These are phyloP conservation scores for Rubia tinctorum DNA, from an alignment of 305 asterid species.

Conservation along the genomic window DNA sequence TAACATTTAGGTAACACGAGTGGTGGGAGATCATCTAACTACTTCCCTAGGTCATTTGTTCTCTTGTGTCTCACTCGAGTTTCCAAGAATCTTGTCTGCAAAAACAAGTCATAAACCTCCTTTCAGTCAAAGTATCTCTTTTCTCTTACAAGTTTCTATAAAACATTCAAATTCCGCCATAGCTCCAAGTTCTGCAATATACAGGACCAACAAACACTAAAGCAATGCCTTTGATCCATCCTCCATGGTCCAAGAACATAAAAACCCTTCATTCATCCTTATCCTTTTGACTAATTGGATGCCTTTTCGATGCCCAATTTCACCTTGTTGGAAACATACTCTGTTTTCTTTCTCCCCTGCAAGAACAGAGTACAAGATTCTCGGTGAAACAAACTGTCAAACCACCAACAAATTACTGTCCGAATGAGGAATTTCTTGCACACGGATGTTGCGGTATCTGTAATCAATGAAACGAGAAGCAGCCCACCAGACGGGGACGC, in stretches of 20 bases:
- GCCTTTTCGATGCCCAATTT: constrained; percentile 11
- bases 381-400: neutral
- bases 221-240: constrained; percentile 1
- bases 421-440: constrained; percentile 14
- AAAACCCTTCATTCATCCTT: constrained; percentile 20
- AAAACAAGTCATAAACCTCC: neutral
- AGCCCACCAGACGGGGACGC: constrained; percentile 12
- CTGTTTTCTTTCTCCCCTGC: neutral
- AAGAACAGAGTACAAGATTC: neutral
- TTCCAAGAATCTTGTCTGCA: neutral
- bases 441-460: neutral
- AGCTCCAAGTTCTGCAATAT: neutral
- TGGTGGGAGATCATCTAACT: neutral
- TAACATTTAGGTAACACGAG: neutral
- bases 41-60: neutral
- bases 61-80: neutral
- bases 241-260: constrained; percentile 21
- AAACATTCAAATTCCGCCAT: constrained; percentile 10
- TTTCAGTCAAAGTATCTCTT: neutral
- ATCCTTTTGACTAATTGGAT: constrained; percentile 13
- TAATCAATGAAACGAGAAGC: constrained; percentile 6
- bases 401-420: neutral
- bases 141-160: neutral
- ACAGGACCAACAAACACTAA: constrained; percentile 16
- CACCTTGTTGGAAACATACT: constrained; percentile 21